Evolutionary conservation across 805 yeast species (phyloP).

Genomic region (Lachancea sp.): DNA sequence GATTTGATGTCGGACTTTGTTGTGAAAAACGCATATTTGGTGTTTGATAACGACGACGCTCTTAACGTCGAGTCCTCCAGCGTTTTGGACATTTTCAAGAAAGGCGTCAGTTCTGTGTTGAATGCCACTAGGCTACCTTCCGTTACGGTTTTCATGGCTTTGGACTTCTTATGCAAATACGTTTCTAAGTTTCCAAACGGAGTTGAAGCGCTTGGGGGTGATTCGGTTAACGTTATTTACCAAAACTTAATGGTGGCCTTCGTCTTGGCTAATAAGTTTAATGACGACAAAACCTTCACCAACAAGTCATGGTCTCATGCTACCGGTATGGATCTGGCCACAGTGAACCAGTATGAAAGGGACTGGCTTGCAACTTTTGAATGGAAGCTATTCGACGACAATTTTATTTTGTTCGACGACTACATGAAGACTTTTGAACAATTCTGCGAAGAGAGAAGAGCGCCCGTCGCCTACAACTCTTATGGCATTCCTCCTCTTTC

Average conservation of each 20-base stretch:
- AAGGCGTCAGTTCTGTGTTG: conserved; percentile 59
- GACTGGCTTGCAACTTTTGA: conserved; percentile 57
- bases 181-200: conserved; percentile 36
- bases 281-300: conserved; percentile 94
- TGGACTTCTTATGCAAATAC: conserved; percentile 71
- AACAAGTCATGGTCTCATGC: conserved; percentile 95
- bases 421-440: conserved; percentile 21
- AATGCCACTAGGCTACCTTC: conserved; percentile 84
- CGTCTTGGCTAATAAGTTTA: conserved; percentile 84
- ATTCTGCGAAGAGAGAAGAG: conserved; percentile 17
- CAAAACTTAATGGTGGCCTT: conserved; percentile 59
- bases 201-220: conserved; percentile 25
- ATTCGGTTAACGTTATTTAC: conserved; percentile 39
- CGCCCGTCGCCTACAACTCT: conserved; percentile 11
- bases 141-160: conserved; percentile 70
- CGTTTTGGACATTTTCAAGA: conserved; percentile 41
- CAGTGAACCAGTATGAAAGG: conserved; percentile 62
- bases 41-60: conserved; percentile 46
- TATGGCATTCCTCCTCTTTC: conserved; percentile 10
- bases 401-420: conserved; percentile 19
- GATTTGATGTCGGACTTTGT: conserved; percentile 73
- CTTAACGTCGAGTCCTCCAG: conserved; percentile 23
- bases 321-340: conserved; percentile 62
- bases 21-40: conserved; percentile 64
- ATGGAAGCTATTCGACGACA: conserved; percentile 49